A percentile compares a stretch with the other conserved stretches of the same genome.
Evolutionary conservation across 345 rosid genomes (phyloP).

Genomic region (Cardiospermum halicacabum): DNA sequence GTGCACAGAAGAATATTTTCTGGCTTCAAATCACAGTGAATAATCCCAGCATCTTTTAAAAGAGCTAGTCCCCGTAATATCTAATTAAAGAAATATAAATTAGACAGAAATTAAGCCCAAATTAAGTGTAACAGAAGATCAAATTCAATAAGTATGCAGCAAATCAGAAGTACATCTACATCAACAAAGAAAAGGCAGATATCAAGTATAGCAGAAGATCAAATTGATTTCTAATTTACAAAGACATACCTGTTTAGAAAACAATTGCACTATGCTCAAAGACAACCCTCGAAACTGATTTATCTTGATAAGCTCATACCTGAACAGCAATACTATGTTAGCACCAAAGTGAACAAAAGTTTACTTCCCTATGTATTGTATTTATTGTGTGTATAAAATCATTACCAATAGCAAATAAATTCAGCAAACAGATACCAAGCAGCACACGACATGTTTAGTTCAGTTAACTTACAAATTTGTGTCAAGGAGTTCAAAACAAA

Average conservation of each 20-base stretch:
- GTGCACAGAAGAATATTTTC: slow-evolving; percentile 94
- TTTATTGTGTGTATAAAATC: not conserved
- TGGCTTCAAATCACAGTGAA: slow-evolving; percentile 98
- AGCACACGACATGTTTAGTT: slow-evolving; percentile 1
- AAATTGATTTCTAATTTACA: slow-evolving; percentile 15
- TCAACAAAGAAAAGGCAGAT: slow-evolving; percentile 10
- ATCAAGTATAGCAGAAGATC: slow-evolving; percentile 7
- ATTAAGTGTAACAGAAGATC: no score
- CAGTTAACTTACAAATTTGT: slow-evolving; percentile 76
- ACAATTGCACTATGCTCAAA: slow-evolving; percentile 87
- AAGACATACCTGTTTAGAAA: slow-evolving; percentile 84
- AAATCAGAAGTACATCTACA: not conserved
- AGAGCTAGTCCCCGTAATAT: slow-evolving; percentile 85
- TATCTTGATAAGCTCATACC: slow-evolving; percentile 97
- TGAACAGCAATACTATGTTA: slow-evolving; percentile 34
- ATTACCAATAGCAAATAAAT: slow-evolving; percentile 7
- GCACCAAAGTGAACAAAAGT: slow-evolving; percentile 14
- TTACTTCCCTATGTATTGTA: not conserved
- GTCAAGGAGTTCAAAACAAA: slow-evolving; percentile 94
- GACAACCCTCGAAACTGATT: slow-evolving; percentile 94
- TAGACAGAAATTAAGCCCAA: not conserved
- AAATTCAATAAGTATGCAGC: slow-evolving; percentile 21
- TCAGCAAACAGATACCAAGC: slow-evolving; percentile 9
- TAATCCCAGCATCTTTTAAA: slow-evolving; percentile 91
- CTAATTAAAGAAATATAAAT: slow-evolving; percentile 31